A percentile compares a stretch with the other conserved stretches of the same genome.
Evolutionary conservation across 2,329 filamentous ascomycete genomes (phyloP).

Genomic region (Diplodia sapinea): DNA sequence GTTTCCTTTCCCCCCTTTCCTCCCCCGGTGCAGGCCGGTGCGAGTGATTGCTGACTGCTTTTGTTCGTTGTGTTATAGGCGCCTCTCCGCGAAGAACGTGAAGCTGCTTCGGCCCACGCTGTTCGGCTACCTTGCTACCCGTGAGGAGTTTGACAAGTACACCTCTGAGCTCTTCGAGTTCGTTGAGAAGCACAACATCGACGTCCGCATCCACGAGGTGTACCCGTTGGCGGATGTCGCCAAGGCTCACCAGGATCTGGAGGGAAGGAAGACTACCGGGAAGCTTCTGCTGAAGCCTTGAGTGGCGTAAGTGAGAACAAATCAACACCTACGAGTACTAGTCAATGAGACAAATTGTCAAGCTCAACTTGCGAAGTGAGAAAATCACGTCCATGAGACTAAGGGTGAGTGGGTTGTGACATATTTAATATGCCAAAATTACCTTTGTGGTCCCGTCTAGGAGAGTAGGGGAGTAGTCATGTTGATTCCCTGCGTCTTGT

Average conservation of each 20-base stretch:
- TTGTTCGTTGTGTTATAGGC: conserved; percentile 33
- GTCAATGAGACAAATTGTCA: not conserved
- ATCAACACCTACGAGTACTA: too few relatives aligned
- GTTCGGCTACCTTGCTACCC: conserved; percentile 70
- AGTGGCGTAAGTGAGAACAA: not conserved
- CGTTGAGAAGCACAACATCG: conserved; percentile 70
- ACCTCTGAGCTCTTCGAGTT: conserved; percentile 74
- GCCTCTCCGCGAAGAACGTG: conserved; percentile 74
- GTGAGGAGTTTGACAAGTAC: conserved; percentile 75
- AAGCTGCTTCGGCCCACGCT: conserved; percentile 77
- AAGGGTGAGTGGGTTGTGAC: not conserved
- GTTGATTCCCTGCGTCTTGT: too few relatives aligned
- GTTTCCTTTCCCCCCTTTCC: conserved; percentile 45
- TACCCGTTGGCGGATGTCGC: conserved; percentile 77
- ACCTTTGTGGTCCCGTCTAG: too few relatives aligned
- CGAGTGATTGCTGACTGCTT: not conserved
- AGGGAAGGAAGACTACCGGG: conserved; percentile 80
- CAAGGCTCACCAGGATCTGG: conserved; percentile 77
- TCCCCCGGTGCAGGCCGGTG: not conserved
- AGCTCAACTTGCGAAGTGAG: not conserved
- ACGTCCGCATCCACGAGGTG: conserved; percentile 74
- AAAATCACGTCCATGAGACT: not conserved
- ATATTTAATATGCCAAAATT: not conserved
- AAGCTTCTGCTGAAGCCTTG: conserved; percentile 77
- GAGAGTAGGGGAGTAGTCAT: too few relatives aligned